Percentiles rank a stretch among this genome's conserved stretches.
These are phyloP conservation scores for Gossypium ekmanianum DNA, from an alignment of 345 rosid genomes.

Conservation along the genomic window DNA sequence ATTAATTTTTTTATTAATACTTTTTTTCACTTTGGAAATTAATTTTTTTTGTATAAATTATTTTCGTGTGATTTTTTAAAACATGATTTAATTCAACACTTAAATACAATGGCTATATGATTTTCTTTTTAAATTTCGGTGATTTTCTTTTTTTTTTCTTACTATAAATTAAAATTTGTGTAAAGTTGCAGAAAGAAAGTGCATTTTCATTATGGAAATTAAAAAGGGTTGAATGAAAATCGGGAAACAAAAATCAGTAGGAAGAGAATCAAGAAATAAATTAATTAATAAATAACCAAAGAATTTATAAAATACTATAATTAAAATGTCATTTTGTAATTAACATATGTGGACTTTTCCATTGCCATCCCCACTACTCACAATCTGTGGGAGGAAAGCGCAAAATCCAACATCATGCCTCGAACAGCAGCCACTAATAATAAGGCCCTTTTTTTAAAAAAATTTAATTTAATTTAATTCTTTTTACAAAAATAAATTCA, in stretches of 20 bases:
- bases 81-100: no score
- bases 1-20: no score
- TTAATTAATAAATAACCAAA: neutral
- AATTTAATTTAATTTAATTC: no score
- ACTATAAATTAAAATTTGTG: no score
- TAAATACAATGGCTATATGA: no score
- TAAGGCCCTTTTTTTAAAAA: neutral
- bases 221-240: neutral
- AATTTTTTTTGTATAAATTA: no score
- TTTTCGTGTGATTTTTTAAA: no score
- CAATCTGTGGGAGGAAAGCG: neutral
- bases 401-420: neutral
- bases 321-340: neutral
- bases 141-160: neutral
- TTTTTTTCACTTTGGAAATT: no score
- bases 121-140: neutral
- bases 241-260: neutral
- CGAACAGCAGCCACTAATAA: neutral
- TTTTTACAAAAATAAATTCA: no score
- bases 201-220: no score
- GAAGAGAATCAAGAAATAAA: neutral
- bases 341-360: neutral
- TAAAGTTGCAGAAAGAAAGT: no score
- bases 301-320: neutral
- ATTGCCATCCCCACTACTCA: neutral